Evolutionary conservation across 345 rosid species (phyloP).

Genomic region (Turritis glabra): DNA sequence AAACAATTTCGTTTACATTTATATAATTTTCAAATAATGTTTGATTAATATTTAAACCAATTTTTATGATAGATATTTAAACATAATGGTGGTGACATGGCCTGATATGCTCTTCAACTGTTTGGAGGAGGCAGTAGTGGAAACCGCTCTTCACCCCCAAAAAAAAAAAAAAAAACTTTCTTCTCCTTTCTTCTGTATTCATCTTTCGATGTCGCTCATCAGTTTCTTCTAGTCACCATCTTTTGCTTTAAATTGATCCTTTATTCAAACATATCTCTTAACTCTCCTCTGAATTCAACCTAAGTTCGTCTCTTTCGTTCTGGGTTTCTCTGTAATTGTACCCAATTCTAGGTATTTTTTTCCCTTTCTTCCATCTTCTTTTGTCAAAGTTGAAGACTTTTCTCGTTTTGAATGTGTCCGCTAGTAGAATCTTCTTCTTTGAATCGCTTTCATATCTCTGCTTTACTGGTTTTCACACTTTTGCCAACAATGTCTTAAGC

Average conservation of each 20-base stretch:
- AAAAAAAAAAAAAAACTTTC: not conserved
- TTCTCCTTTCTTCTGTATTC: not conserved
- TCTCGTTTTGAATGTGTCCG: slow-evolving; percentile 13
- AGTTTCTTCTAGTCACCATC: not conserved
- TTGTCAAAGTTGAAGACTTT: slow-evolving; percentile 35
- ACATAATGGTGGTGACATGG: not conserved
- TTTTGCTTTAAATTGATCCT: not conserved
- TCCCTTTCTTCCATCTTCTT: not conserved
- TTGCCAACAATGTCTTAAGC: slow-evolving; percentile 21
- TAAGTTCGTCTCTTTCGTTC: not conserved
- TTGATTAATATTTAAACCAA: not conserved
- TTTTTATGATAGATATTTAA: not conserved
- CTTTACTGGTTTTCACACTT: slow-evolving; percentile 17
- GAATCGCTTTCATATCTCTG: slow-evolving; percentile 30
- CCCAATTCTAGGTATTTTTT: not conserved
- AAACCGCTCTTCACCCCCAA: slow-evolving; percentile 1
- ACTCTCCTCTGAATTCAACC: not conserved
- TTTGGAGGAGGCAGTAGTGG: slow-evolving; percentile 5
- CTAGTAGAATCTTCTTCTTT: not conserved
- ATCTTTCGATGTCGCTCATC: not conserved
- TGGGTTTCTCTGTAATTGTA: slow-evolving; percentile 15
- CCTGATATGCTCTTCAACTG: not conserved
- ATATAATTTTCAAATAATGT: not conserved
- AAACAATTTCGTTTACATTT: not conserved
- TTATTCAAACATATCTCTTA: not conserved